Base-by-base conservation (phyloP, 352 stramenopile species). In the Pythium phragmitis region DNA sequence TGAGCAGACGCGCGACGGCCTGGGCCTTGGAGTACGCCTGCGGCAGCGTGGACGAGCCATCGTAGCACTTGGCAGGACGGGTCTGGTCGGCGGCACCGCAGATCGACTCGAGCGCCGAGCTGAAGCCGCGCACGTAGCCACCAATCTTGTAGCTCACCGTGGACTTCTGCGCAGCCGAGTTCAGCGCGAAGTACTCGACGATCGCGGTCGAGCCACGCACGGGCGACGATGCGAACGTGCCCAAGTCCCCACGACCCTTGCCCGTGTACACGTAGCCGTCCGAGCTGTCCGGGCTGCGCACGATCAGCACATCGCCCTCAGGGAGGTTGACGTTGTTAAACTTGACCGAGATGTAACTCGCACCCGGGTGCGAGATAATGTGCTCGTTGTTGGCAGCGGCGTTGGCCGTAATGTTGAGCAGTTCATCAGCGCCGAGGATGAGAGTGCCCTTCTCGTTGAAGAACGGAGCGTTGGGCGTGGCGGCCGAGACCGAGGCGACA, bases 321-420 rank as follows among this genome's bases (percentile, higher is more conserved):
- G 80, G 80, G 5, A 92, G 65, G 58, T 85, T 66, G 41, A 92
- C 81, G 21, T 60, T 59, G 46, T 63, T 39, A 47, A 92, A 88
- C 57, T 85, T 73, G 19, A 90, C 71, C 7, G 77, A 66, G 39
- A 88, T 78, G 62, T 88, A 88, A 13, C 64, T 77, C 17, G 79
- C 73, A 30, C 71, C 69, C 42, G 81, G 61, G 74, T 85, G 70
- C 46, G 72, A 69, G 45, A 69, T 59, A 26, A 30, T 48, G 47
- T 69, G 43, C 56, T 55, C 28, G 56, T 37, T 53, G 39, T 59
- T 54, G n/a, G 19, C 28, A 12, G 36, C 60, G 16, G 42, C 42
- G 12, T 41, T 49, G 21, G n/a, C 51, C 16, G 39, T 60, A 43
- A 61, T 56, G 42, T 54, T 61, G 30, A 61, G 39, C n/a, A 54